A percentile compares a stretch with the other conserved stretches of the same genome.
Conservation (phyloP, 345 rosid genomes). For the Salix caprea region DNA sequence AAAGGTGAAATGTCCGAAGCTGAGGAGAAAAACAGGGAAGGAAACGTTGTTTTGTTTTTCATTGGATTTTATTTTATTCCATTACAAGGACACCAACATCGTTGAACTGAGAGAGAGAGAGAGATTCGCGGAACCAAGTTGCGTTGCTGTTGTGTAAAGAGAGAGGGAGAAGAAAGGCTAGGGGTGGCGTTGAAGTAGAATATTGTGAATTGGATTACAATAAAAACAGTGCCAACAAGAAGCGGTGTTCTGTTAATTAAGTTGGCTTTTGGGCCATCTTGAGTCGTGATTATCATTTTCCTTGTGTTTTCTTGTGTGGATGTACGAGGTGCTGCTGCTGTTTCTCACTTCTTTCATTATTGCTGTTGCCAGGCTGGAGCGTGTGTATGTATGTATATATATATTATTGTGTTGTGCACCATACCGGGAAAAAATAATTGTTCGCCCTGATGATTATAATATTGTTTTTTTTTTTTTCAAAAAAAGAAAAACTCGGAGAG, state of each 20-base stretch:
- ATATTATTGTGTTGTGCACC: too few species aligned
- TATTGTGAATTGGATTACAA: constrained; percentile 33
- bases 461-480: too few species aligned
- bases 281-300: background rate
- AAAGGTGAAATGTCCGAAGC: constrained; percentile 9
- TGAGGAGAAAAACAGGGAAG: background rate
- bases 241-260: background rate
- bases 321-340: background rate
- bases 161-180: background rate
- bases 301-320: background rate
- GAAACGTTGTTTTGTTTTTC: background rate
- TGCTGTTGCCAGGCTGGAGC: too few species aligned
- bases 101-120: background rate
- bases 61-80: background rate
- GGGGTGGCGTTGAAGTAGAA: constrained; percentile 48
- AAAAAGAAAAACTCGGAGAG: too few species aligned
- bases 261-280: background rate
- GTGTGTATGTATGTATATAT: too few species aligned
- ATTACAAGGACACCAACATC: background rate
- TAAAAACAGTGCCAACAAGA: background rate
- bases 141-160: background rate
- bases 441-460: too few species aligned
- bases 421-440: too few species aligned
- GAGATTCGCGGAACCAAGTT: constrained; percentile 30
- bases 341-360: background rate